phyloP scores from a whole-genome alignment of 345 rosid species.

The Turnera subulata region DNA sequence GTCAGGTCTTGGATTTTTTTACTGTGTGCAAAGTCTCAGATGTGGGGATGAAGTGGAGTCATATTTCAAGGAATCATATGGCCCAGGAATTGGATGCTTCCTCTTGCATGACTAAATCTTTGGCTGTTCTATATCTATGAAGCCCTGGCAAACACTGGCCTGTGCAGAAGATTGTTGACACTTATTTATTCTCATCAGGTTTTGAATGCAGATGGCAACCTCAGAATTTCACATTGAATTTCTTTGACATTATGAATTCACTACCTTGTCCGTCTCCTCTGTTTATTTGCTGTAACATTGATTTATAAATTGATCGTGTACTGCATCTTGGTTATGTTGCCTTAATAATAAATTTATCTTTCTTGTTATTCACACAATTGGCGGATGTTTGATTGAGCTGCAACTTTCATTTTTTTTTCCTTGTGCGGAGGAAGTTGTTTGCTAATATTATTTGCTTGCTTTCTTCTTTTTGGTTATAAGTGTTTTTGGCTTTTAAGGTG shows the following conservation, averaged over 20 bases:
- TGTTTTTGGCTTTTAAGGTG: no score
- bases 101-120: constrained; percentile 73
- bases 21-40: constrained; percentile 56
- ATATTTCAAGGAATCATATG: constrained; percentile 70
- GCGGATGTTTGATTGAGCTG: no score
- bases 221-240: constrained; percentile 18
- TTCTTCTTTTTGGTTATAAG: no score
- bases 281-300: constrained; percentile 6
- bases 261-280: constrained; percentile 5
- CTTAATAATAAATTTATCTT: constrained; percentile 18
- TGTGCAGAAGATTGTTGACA: constrained; percentile 7
- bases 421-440: not conserved
- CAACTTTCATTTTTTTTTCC: not conserved
- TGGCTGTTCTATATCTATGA: constrained; percentile 74
- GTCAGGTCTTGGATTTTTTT: constrained; percentile 81
- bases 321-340: constrained; percentile 13
- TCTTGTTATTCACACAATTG: not conserved
- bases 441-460: not conserved
- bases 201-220: constrained; percentile 9
- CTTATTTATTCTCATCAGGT: constrained; percentile 9
- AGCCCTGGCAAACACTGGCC: constrained; percentile 6
- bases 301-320: constrained; percentile 15
- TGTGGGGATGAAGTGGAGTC: constrained; percentile 56
- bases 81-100: constrained; percentile 73
- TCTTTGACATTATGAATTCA: constrained; percentile 20